These are phyloP conservation scores for Clavispora santaluciae DNA, from an alignment of 805 yeast genomes.

Conservation along the genomic window DNA sequence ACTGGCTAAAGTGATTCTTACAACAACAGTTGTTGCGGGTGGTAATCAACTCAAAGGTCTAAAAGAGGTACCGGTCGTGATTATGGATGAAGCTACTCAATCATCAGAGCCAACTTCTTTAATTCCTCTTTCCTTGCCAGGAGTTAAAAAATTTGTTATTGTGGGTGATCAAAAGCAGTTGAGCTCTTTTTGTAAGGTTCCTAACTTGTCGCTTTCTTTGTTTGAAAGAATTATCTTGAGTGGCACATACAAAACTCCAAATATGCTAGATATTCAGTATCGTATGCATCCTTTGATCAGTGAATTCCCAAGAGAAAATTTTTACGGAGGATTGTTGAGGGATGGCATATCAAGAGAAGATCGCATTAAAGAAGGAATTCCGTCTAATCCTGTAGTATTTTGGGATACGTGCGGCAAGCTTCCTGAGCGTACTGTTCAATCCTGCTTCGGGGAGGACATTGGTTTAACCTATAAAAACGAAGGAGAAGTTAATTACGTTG, in stretches of 20 bases:
- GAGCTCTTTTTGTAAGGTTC: conserved; percentile 66
- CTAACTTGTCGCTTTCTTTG: conserved; percentile 59
- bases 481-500: conserved; percentile 47
- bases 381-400: conserved; percentile 49
- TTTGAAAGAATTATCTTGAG: conserved; percentile 63
- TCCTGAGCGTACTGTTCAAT: conserved; percentile 46
- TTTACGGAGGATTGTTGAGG: conserved; percentile 45
- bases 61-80: conserved; percentile 56
- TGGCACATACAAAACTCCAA: conserved; percentile 56
- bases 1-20: conserved; percentile 55
- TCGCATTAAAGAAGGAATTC: conserved; percentile 42
- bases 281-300: conserved; percentile 65
- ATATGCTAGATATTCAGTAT: conserved; percentile 66
- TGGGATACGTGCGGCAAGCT: conserved; percentile 53
- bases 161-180: conserved; percentile 77
- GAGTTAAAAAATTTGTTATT: conserved; percentile 61
- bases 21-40: conserved; percentile 71
- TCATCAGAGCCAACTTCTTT: conserved; percentile 69
- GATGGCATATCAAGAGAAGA: conserved; percentile 58
- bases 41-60: conserved; percentile 52
- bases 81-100: conserved; percentile 77
- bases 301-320: conserved; percentile 50
- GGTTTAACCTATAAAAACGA: conserved; percentile 58
- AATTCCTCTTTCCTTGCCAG: conserved; percentile 64
- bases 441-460: conserved; percentile 40